Base-by-base conservation (phyloP, 805 yeast species). In the Nakazawaea laoshanensis region DNA sequence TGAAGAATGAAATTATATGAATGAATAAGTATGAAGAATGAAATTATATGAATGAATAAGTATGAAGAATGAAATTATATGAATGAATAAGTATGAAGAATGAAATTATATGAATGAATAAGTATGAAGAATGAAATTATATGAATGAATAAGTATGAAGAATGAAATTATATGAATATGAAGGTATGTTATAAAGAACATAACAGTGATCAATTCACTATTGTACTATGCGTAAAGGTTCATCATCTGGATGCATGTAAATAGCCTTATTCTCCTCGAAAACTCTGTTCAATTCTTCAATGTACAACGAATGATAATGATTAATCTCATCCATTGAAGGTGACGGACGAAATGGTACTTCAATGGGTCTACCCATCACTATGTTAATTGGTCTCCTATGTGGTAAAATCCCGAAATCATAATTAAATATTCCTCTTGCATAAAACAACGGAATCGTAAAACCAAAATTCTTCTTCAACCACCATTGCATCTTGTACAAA, bases 371-470 rank as follows among this genome's bases (percentile, higher is more conserved):
- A 0, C 94, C 94, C 21, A 75, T 61, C 37, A 84, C 94, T 10
- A 92, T 65, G 41, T 83, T 67, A 35, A 92, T 77, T 3, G 84
- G 84, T 33, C 78, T 70, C 43, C 96, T 66, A 52, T 74, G 88
- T 2, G 98, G 97, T 37, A 92, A 55, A 19, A 92, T 57, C 0
- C 98, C 98, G 58, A 82, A 84, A 50, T 87, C 95, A 47, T 88
- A 84, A 47, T 89, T 85, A 57, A 89, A 88, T 1, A 92, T 65
- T 0, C 97, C 96, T 28, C 97, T 65, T 1, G 96, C 96, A 50
- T 84, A 79, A 58, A 92, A 82, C 30, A 92, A 71, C 1, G 98
- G 98, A 4, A 92, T 48, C 0, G 98, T 88, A 55, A 89, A 89
- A 2, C 89, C 92, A 33, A 77, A 67, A 23, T 59, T 64, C 19